phyloP scores from a whole-genome alignment of 2,329 filamentous ascomycete genomes.

The Pseudonectria foliicola region DNA sequence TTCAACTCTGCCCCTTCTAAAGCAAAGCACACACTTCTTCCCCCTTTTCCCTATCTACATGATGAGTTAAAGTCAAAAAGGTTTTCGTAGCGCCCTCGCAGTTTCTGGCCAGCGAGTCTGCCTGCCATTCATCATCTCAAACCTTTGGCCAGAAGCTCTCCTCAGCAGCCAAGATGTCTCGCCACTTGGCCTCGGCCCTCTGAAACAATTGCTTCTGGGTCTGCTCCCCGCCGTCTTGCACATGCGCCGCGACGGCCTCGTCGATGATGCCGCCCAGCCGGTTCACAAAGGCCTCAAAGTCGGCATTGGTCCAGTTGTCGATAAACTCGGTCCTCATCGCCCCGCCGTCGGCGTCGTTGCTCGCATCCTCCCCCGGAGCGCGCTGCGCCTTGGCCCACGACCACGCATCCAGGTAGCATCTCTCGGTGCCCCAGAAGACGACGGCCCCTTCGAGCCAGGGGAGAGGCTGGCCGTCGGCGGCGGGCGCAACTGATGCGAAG shows the following conservation, averaged over 20 bases:
- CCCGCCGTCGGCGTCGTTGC: constrained; percentile 55
- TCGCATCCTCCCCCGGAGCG: constrained; percentile 7
- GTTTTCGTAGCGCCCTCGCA: no score
- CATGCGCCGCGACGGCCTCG: constrained; percentile 36
- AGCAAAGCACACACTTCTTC: no score
- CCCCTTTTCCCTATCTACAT: no score
- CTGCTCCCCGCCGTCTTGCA: constrained; percentile 28
- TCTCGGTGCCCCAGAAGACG: constrained; percentile 73
- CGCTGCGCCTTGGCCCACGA: constrained; percentile 38
- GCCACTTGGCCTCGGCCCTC: constrained; percentile 38
- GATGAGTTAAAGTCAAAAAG: no score
- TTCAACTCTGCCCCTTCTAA: no score
- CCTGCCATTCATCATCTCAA: no score
- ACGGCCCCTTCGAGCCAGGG: constrained; percentile 59
- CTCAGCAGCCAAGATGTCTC: constrained; percentile 48
- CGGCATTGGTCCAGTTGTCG: constrained; percentile 57
- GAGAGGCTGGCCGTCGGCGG: constrained; percentile 33
- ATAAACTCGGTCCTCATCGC: constrained; percentile 59
- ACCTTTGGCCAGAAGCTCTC: constrained; percentile 49
- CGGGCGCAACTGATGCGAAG: constrained; percentile 45
- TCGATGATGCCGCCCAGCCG: constrained; percentile 49
- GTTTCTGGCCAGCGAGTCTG: no score
- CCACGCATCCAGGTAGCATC: constrained; percentile 55
- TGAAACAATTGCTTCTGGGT: constrained; percentile 25
- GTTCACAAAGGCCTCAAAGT: constrained; percentile 54